Conservation (phyloP, 2,329 filamentous ascomycete genomes). For the Ascochyta pisi region DNA sequence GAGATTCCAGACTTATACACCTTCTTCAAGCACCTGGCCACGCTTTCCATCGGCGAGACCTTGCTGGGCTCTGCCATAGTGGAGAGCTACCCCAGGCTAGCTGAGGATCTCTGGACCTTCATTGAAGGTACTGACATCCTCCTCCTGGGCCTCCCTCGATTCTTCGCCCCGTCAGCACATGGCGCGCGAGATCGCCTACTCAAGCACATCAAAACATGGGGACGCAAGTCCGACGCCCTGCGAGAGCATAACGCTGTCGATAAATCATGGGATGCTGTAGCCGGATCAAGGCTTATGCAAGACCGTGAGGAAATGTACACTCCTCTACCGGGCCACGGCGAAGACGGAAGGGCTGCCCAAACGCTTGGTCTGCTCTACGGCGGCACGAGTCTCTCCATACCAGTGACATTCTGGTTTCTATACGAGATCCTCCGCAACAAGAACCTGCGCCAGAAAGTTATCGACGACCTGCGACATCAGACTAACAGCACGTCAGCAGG, state of each 20-base stretch:
- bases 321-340: slow-evolving; percentile 18
- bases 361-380: slow-evolving; percentile 25
- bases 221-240: slow-evolving; percentile 7
- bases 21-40: slow-evolving; percentile 18
- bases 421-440: slow-evolving; percentile 21
- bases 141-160: slow-evolving; percentile 22
- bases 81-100: slow-evolving; percentile 13
- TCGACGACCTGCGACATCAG: slow-evolving; percentile 1
- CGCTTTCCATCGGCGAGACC: slow-evolving; percentile 10
- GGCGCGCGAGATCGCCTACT: slow-evolving; percentile 24
- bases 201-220: slow-evolving; percentile 13
- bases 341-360: slow-evolving; percentile 21
- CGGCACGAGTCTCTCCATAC: slow-evolving; percentile 21
- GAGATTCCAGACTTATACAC: slow-evolving; percentile 21
- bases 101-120: slow-evolving; percentile 23
- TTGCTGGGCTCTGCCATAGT: slow-evolving; percentile 20
- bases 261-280: slow-evolving; percentile 18
- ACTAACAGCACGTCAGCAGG: background rate
- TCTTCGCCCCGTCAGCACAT: slow-evolving; percentile 16
- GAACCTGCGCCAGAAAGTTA: background rate
- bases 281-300: slow-evolving; percentile 22
- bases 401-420: slow-evolving; percentile 26
- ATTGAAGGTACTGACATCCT: slow-evolving; percentile 25
- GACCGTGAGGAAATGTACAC: slow-evolving; percentile 24
- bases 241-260: background rate